These are phyloP conservation scores for Bonnemaisonia californica DNA, from an alignment of 31 red algal species.

Conservation along the genomic window DNA sequence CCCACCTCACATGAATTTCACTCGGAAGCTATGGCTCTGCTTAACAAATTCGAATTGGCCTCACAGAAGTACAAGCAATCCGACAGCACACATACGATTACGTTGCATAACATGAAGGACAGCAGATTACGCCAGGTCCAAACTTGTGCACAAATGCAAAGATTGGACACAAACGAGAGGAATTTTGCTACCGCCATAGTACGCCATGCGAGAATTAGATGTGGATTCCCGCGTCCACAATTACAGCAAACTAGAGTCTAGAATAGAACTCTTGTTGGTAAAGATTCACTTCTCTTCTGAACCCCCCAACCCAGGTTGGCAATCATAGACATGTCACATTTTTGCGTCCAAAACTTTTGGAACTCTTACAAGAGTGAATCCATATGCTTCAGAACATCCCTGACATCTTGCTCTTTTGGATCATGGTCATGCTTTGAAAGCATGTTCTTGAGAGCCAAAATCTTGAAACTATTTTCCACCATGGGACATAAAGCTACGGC, in stretches of 20 bases:
- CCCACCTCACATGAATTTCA: slow-evolving; percentile 22
- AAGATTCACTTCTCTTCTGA: too few species aligned
- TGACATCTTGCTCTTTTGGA: slow-evolving; percentile 52
- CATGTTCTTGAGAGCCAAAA: slow-evolving; percentile 89
- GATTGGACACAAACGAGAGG: slow-evolving; percentile 43
- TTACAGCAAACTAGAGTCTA: neutral
- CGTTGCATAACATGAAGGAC: slow-evolving; percentile 31
- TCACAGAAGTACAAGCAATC: slow-evolving; percentile 55
- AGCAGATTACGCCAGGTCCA: slow-evolving; percentile 28
- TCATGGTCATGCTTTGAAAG: slow-evolving; percentile 66
- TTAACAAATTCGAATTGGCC: slow-evolving; percentile 47
- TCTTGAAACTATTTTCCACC: slow-evolving; percentile 99
- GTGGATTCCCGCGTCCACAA: slow-evolving; percentile 49
- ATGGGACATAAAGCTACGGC: slow-evolving; percentile 89
- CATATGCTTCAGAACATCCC: slow-evolving; percentile 75
- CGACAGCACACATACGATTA: slow-evolving; percentile 65
- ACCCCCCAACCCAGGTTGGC: too few species aligned
- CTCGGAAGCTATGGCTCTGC: slow-evolving; percentile 32
- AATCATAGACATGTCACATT: too few species aligned
- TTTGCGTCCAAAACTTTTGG: neutral
- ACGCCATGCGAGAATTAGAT: slow-evolving; percentile 60
- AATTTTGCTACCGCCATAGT: slow-evolving; percentile 72
- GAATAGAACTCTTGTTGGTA: too few species aligned
- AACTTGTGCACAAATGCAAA: slow-evolving; percentile 70
- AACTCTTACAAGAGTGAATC: slow-evolving; percentile 80